phyloP scores from a whole-genome alignment of 179 eudicot species.

The Silene coronaria region DNA sequence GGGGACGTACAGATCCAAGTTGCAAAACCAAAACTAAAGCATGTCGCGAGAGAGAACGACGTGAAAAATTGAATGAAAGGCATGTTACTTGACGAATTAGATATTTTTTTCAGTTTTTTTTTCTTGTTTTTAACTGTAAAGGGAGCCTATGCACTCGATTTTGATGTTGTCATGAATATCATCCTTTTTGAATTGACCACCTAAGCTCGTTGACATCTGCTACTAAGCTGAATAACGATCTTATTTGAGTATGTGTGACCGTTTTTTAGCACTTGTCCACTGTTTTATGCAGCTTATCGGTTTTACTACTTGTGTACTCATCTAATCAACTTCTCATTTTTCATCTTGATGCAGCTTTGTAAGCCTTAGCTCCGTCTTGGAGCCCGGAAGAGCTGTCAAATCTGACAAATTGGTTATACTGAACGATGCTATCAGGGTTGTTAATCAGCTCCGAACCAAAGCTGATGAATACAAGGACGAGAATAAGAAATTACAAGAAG shows the following conservation, averaged over 20 bases:
- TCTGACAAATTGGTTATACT: slow-evolving; percentile 70
- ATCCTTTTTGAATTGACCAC: too few species aligned
- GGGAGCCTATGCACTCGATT: neutral
- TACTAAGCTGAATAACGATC: too few species aligned
- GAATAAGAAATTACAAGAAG: slow-evolving; percentile 57
- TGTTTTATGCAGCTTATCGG: too few species aligned
- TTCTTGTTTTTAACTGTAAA: neutral
- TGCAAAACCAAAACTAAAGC: slow-evolving; percentile 57
- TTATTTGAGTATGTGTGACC: too few species aligned
- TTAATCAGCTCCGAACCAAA: slow-evolving; percentile 62
- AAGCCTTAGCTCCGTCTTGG: slow-evolving; percentile 62
- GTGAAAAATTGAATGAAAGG: slow-evolving; percentile 87
- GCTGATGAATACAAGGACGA: slow-evolving; percentile 50
- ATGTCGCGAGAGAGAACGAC: slow-evolving; percentile 75
- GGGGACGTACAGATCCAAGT: slow-evolving; percentile 50
- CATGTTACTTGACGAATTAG: slow-evolving; percentile 20
- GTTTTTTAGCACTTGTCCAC: neutral
- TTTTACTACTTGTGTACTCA: too few species aligned
- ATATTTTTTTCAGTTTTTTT: neutral
- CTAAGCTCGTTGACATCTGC: too few species aligned
- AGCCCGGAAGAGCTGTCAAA: slow-evolving; percentile 72
- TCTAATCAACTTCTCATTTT: neutral
- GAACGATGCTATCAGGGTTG: slow-evolving; percentile 60
- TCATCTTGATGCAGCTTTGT: slow-evolving; percentile 48
- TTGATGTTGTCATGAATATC: neutral